Base-by-base conservation (phyloP, 1,284 basidiomycete genomes). In the Quambalaria eucalypti region DNA sequence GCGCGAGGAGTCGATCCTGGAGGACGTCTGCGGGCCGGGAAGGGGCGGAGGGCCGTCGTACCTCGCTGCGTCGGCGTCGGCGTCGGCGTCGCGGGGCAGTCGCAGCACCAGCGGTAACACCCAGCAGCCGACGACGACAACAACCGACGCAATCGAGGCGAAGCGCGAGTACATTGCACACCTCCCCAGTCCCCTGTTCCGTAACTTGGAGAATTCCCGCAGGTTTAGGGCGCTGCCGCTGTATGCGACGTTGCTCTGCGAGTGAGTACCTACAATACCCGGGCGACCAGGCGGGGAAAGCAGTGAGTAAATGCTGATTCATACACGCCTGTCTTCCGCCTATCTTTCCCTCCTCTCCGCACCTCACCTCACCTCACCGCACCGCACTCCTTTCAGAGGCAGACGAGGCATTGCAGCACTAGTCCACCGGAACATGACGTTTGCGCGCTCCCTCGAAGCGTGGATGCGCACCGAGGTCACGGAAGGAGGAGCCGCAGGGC, bases 211-310 rank as follows among this genome's bases (percentile, higher is more conserved):
- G 60, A 82, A 81, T 64, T 79, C 78, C 2, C 66, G 79, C 4
- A 69, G 80, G 19, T 81, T 81, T 67, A 70, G 80, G 14, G 80
- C 79, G 1, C 68, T 82, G 21, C 79, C 80, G 0, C 58, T 82
- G n/a, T 77, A 78, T 51, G 77, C 79, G 1, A 76, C 78, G 23
- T 64, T 82, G 8, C 38, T 81, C 19, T 73, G 74, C 19, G 65
- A 79, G 19, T 39, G 36, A 39, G 36, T 39, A 9, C 31, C 5
- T n/a, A 3, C 4, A 10, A 39, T 21, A 4, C 16, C 36, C 4
- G 10, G 16, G 4, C 10, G 36, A 39, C 5, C 5, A n/a, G n/a
- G n/a, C n/a, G n/a, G n/a, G n/a, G n/a, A n/a, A n/a, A n/a, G n/a
- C n/a, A n/a, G n/a, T n/a, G n/a, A n/a, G n/a, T n/a, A n/a, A n/a